Evolutionary conservation across 495 filamentous ascomycete genomes (phyloP).

Genomic region (Penicillium atrosanguineum): DNA sequence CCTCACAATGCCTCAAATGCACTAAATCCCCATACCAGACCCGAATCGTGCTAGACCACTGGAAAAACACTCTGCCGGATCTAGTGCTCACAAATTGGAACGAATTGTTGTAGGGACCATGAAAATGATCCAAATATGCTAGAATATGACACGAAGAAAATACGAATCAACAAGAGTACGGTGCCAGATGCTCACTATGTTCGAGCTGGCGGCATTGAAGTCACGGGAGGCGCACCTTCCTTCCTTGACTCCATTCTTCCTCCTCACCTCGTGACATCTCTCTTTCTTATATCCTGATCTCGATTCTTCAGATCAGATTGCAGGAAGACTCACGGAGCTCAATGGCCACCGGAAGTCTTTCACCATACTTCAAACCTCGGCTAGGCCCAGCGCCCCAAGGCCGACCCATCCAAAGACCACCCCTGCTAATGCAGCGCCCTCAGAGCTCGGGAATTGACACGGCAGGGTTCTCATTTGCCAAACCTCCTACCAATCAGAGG

Average conservation of each 20-base stretch:
- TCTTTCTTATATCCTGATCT: not conserved
- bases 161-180: not conserved
- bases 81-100: too few species aligned
- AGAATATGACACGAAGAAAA: too few species aligned
- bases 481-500: slow-evolving; percentile 25
- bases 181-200: not conserved
- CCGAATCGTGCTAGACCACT: too few species aligned
- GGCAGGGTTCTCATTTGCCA: slow-evolving; percentile 36
- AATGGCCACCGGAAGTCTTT: not conserved
- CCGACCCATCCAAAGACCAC: not conserved
- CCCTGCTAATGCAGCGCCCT: slow-evolving; percentile 33
- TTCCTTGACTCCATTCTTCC: not conserved
- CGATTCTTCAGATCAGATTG: not conserved
- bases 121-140: too few species aligned
- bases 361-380: not conserved
- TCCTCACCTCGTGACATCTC: not conserved
- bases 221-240: not conserved
- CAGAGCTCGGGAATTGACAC: slow-evolving; percentile 30
- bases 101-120: too few species aligned
- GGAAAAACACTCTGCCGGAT: too few species aligned
- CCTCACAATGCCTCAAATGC: too few species aligned
- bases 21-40: too few species aligned
- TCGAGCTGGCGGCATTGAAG: not conserved
- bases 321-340: not conserved
- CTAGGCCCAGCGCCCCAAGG: not conserved